These are phyloP conservation scores for Neltuma alba DNA, from an alignment of 306 rosid genomes.

Conservation along the genomic window DNA sequence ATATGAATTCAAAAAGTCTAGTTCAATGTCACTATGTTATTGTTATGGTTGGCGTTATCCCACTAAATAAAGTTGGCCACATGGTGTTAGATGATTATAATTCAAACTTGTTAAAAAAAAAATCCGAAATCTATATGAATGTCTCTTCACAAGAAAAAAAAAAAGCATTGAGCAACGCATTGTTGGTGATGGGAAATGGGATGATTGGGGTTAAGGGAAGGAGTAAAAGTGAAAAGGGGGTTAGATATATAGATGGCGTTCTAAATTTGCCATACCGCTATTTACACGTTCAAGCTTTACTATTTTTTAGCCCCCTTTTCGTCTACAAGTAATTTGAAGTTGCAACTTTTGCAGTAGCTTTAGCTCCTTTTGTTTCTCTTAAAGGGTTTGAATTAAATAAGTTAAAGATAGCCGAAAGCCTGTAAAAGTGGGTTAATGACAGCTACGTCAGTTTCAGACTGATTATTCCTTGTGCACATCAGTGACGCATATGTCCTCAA, in stretches of 20 bases:
- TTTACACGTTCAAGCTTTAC: background rate
- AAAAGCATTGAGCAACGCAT: too few relatives aligned
- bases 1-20: background rate
- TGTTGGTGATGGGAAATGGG: too few relatives aligned
- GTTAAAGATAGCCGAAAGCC: conserved; percentile 30
- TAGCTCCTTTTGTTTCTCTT: conserved; percentile 21
- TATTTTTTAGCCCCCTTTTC: background rate
- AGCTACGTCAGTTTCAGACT: conserved; percentile 15
- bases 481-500: background rate
- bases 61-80: background rate
- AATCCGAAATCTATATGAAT: background rate
- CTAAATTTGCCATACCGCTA: background rate
- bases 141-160: background rate
- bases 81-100: background rate
- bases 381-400: background rate
- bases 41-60: too few relatives aligned
- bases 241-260: background rate
- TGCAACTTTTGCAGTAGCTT: background rate
- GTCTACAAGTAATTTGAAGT: background rate
- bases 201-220: background rate
- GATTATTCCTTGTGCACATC: conserved; percentile 4
- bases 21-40: background rate
- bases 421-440: conserved; percentile 30
- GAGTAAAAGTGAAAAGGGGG: background rate
- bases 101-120: background rate